Conservation (phyloP, 352 stramenopile genomes). For the Phytopythium boreale region DNA sequence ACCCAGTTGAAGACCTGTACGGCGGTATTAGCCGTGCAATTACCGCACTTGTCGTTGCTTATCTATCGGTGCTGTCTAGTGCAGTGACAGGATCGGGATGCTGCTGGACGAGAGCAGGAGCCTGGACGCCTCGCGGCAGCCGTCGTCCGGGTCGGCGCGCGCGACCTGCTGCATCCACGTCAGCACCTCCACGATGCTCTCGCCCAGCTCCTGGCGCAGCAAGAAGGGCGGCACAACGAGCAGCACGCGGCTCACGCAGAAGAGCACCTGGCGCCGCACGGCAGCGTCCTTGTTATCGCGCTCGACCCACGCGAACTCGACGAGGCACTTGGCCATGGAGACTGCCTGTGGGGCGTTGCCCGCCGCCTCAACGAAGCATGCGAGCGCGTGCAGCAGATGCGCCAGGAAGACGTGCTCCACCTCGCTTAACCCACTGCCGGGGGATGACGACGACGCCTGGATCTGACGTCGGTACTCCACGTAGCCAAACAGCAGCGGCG, state of each 20-base stretch:
- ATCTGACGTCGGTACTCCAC: slow-evolving; percentile 48
- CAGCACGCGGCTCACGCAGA: slow-evolving; percentile 65
- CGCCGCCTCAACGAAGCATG: slow-evolving; percentile 64
- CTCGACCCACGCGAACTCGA: slow-evolving; percentile 71
- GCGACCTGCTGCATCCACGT: slow-evolving; percentile 52
- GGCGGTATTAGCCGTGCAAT: not conserved
- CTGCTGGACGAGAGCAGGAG: slow-evolving; percentile 49
- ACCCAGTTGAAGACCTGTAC: not conserved
- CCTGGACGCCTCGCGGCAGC: slow-evolving; percentile 59
- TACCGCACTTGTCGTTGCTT: not conserved
- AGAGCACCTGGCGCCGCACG: slow-evolving; percentile 72
- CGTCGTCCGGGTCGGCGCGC: slow-evolving; percentile 50
- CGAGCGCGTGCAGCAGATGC: slow-evolving; percentile 64
- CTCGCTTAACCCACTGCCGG: slow-evolving; percentile 26
- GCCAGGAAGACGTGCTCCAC: slow-evolving; percentile 69
- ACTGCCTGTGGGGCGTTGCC: slow-evolving; percentile 54
- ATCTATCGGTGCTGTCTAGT: not conserved
- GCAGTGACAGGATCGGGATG: slow-evolving; percentile 27
- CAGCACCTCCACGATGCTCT: slow-evolving; percentile 39
- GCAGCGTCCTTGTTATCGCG: slow-evolving; percentile 37
- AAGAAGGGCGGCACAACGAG: slow-evolving; percentile 56
- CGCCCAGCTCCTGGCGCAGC: slow-evolving; percentile 49
- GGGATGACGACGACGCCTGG: not conserved
- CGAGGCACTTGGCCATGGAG: slow-evolving; percentile 63
- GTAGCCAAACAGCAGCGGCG: slow-evolving; percentile 71